Evolutionary conservation across 1,284 basidiomycete genomes (phyloP), one percentile per base, ranked within the genome.

Genomic region (Ceratobasidium sp.): DNA sequence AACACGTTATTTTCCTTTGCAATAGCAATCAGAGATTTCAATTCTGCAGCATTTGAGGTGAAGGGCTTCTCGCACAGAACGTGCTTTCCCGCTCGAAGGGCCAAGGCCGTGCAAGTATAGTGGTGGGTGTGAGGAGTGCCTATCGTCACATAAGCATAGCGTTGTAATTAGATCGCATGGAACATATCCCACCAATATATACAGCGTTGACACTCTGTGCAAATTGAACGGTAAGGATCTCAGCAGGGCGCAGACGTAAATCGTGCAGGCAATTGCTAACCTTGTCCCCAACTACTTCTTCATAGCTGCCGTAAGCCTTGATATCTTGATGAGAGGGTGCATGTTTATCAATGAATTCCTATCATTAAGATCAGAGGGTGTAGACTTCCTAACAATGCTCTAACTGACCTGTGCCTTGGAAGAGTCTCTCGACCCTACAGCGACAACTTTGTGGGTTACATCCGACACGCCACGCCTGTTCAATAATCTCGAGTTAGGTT

Each of bases 1-100:
- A 96, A 96, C 1, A 94, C 85, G 14, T 88, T 87, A 76, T 91
- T 84, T 80, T 92, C 87, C 79, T 90, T 90, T 0, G 95, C 94
- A 28, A 76, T 41, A 16, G 43, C 30, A 32, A 74, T 74, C 7
- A 76, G 41, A 1, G 75, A 72, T 35, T 67, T 62, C 14, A 74
- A 63, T 23, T 93, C 90, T 3, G 88, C 85, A 4, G 84, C 82
- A 77, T 91, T 92, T 67, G 82, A 86, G 0, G 91, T 93, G 30
- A 90, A 87, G 0, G 91, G 90, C 79, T 95, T 95, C 82, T 96
- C 94, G 81, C 92, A 92, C 21, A 95, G 87, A 21, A 97, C 91
- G 80, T 95, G 87, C 81, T 96, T 98, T 63, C 89, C 90, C 1
- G 91, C 91, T 71, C 88, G 86, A 74, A 96, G 87, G 8, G 92